Conservation (phyloP, 2,329 filamentous ascomycete species). For the Shiraia sp. region DNA sequence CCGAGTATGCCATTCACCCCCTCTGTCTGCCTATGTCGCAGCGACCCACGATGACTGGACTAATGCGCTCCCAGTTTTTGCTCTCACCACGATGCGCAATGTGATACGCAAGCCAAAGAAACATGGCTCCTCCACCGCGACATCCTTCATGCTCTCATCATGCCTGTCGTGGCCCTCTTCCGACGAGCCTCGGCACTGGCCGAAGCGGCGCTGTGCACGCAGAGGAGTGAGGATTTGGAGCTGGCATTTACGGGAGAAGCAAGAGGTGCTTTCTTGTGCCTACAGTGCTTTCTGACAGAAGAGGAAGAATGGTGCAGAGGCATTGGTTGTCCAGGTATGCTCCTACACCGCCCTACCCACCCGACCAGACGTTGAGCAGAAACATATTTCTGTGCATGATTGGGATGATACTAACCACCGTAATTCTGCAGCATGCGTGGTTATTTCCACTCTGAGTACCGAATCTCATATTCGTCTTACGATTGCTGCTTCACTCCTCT, state of each 20-base stretch:
- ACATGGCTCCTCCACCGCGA: slow-evolving; percentile 60
- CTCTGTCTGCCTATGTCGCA: slow-evolving; percentile 4
- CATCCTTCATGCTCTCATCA: slow-evolving; percentile 61
- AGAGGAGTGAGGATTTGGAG: slow-evolving; percentile 57
- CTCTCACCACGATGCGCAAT: slow-evolving; percentile 40
- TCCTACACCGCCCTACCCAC: too few species aligned
- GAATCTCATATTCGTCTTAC: slow-evolving; percentile 53
- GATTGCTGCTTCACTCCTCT: slow-evolving; percentile 53
- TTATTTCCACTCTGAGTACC: slow-evolving; percentile 49
- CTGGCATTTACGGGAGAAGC: slow-evolving; percentile 61
- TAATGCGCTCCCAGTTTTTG: slow-evolving; percentile 47
- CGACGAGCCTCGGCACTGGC: slow-evolving; percentile 59
- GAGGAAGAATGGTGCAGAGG: slow-evolving; percentile 63
- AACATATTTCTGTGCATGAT: too few species aligned
- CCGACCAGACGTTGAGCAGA: too few species aligned
- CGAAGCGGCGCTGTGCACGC: slow-evolving; percentile 52
- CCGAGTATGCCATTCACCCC: slow-evolving; percentile 40
- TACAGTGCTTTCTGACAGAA: slow-evolving; percentile 62
- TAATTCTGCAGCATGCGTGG: slow-evolving; percentile 52
- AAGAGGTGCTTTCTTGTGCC: slow-evolving; percentile 61
- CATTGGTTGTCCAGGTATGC: slow-evolving; percentile 55
- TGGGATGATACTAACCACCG: slow-evolving; percentile 8
- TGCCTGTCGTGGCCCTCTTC: slow-evolving; percentile 62
- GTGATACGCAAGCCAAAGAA: slow-evolving; percentile 36
- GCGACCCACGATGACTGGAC: slow-evolving; percentile 3